Percentiles rank a stretch among this genome's conserved stretches.
These are phyloP conservation scores for Trichophyton benhamiae DNA, from an alignment of 2,329 filamentous ascomycete species.

Conservation along the genomic window DNA sequence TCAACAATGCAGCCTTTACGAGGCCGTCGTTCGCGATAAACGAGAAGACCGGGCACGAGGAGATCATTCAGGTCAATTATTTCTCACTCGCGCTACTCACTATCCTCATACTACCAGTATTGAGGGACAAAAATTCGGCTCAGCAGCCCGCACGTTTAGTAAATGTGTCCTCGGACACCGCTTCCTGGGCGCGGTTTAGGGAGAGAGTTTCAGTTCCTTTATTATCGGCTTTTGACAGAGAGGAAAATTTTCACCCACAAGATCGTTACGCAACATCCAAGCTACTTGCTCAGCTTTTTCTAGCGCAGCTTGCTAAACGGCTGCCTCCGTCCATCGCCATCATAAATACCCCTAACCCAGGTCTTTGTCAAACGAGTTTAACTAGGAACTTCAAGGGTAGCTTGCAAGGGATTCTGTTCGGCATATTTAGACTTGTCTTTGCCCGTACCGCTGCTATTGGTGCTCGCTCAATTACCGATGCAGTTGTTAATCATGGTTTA, in stretches of 20 bases:
- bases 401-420: background rate
- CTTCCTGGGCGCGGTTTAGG: background rate
- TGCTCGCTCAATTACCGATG: background rate
- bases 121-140: constrained; percentile 4
- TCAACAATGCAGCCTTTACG: constrained; percentile 36
- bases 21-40: constrained; percentile 14
- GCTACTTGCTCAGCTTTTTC: constrained; percentile 27
- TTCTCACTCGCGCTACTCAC: background rate
- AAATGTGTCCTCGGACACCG: background rate
- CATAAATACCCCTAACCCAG: background rate
- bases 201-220: constrained; percentile 1
- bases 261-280: constrained; percentile 24
- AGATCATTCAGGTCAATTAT: constrained; percentile 11
- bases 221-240: constrained; percentile 24
- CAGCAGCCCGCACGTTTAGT: constrained; percentile 9
- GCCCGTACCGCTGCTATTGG: background rate
- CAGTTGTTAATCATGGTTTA: background rate
- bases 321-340: background rate
- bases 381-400: background rate
- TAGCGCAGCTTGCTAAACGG: constrained; percentile 25
- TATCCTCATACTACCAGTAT: background rate
- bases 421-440: background rate
- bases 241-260: constrained; percentile 13
- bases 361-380: background rate
- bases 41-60: constrained; percentile 28